phyloP scores from a whole-genome alignment of 2,329 filamentous ascomycete genomes.

The Curvularia lunata region DNA sequence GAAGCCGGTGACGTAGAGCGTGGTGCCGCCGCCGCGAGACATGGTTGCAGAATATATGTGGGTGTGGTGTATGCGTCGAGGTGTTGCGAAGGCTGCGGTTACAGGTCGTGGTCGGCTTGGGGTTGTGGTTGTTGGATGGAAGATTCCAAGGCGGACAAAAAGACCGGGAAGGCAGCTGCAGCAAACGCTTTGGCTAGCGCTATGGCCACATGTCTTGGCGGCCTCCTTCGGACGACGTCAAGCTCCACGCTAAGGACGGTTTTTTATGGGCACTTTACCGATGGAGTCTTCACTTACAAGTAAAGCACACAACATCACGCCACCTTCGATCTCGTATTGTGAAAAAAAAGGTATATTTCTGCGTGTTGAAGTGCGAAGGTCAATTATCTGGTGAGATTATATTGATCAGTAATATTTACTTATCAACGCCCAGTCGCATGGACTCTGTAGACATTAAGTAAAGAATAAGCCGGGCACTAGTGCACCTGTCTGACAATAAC shows the following conservation, averaged over 20 bases:
- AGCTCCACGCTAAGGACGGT: neutral
- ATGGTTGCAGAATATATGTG: conserved; percentile 57
- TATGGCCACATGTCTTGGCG: conserved; percentile 16
- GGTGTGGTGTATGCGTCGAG: conserved; percentile 11
- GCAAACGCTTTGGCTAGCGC: conserved; percentile 18
- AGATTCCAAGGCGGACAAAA: conserved; percentile 18
- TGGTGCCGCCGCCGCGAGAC: conserved; percentile 91
- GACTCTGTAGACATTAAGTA: neutral
- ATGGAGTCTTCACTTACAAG: neutral
- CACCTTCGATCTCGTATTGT: neutral
- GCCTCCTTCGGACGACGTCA: conserved; percentile 12
- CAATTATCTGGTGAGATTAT: no score
- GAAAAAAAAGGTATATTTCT: neutral
- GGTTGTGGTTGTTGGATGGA: conserved; percentile 24
- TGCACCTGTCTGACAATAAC: neutral
- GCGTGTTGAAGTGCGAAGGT: no score
- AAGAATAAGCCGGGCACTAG: neutral
- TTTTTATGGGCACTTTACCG: neutral
- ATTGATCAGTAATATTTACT: no score
- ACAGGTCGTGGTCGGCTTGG: conserved; percentile 16
- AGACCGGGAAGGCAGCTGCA: conserved; percentile 16
- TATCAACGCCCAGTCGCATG: neutral
- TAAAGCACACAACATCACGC: neutral
- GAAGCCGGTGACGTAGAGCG: conserved; percentile 98
- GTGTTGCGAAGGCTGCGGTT: conserved; percentile 21